Evolutionary conservation across 1,284 basidiomycete species (phyloP).

Genomic region (Leccinum solheimii): DNA sequence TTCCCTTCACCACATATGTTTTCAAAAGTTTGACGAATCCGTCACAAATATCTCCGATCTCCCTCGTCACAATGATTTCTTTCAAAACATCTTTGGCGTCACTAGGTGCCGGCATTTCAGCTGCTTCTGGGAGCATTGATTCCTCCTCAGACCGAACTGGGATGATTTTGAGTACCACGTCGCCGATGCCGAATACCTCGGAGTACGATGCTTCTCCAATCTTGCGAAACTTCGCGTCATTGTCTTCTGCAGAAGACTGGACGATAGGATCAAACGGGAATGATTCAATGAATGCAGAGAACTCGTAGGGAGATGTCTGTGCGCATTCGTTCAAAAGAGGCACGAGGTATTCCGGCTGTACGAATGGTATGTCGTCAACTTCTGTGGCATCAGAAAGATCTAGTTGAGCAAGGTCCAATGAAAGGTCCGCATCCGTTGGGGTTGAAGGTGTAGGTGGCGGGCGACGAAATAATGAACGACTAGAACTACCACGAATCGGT

Average conservation of each 20-base stretch:
- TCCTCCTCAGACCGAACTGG: conserved; percentile 52
- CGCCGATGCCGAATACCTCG: conserved; percentile 90
- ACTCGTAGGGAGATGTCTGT: conserved; percentile 67
- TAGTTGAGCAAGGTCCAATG: conserved; percentile 56
- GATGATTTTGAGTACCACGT: conserved; percentile 86
- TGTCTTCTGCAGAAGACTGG: conserved; percentile 30
- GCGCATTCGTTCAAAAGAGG: conserved; percentile 67
- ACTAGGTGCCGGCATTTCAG: conserved; percentile 65
- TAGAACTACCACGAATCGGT: conserved; percentile 53
- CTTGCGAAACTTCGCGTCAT: conserved; percentile 60
- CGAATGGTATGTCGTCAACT: conserved; percentile 13
- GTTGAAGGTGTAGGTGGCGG: conserved; percentile 49
- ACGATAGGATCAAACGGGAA: conserved; percentile 72
- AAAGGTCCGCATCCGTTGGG: conserved; percentile 51
- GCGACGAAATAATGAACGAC: conserved; percentile 40
- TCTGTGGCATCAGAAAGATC: conserved; percentile 36
- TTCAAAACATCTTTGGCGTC: conserved; percentile 78
- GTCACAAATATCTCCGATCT: conserved; percentile 69
- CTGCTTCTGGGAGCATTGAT: conserved; percentile 16
- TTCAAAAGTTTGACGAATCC: conserved; percentile 80
- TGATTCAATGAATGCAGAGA: conserved; percentile 75
- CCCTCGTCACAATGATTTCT: conserved; percentile 85
- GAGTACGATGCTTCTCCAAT: conserved; percentile 97
- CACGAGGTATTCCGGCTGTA: conserved; percentile 50
- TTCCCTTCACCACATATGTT: conserved; percentile 83